These are phyloP conservation scores for Cryptosporidium viatorum DNA, from an alignment of 169 alveolate species.

Conservation along the genomic window DNA sequence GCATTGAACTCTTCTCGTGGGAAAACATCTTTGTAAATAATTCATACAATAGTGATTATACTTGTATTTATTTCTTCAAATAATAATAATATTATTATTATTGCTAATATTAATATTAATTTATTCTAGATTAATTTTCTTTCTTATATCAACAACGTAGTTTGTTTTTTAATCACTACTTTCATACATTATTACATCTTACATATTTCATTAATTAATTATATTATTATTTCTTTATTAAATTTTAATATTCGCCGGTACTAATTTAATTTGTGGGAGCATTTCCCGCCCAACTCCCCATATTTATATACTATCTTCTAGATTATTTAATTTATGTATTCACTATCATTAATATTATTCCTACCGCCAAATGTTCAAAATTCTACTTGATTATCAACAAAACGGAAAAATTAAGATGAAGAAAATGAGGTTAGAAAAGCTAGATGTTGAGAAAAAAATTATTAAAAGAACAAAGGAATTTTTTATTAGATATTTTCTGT, in stretches of 20 bases:
- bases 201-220: background rate
- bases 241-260: conserved; percentile 12
- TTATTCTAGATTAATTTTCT: background rate
- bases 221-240: conserved; percentile 1
- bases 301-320: background rate
- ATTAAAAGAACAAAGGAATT: too few species aligned
- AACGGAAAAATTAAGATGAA: too few species aligned
- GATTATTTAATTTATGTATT: background rate
- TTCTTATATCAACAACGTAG: background rate
- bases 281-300: background rate
- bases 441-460: too few species aligned
- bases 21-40: conserved; percentile 6
- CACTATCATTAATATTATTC: background rate
- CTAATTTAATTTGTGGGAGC: background rate
- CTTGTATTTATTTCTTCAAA: background rate
- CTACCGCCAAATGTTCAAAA: background rate
- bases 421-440: too few species aligned
- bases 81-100: background rate
- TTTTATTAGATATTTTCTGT: too few species aligned
- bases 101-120: background rate
- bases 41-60: background rate
- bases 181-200: background rate
- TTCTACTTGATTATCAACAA: too few species aligned
- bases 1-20: conserved; percentile 15
- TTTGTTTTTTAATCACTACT: background rate